A percentile compares a stretch with the other conserved stretches of the same genome.
These are phyloP conservation scores for Clonostachys byssicola DNA, from an alignment of 2,329 filamentous ascomycete species.

Conservation along the genomic window DNA sequence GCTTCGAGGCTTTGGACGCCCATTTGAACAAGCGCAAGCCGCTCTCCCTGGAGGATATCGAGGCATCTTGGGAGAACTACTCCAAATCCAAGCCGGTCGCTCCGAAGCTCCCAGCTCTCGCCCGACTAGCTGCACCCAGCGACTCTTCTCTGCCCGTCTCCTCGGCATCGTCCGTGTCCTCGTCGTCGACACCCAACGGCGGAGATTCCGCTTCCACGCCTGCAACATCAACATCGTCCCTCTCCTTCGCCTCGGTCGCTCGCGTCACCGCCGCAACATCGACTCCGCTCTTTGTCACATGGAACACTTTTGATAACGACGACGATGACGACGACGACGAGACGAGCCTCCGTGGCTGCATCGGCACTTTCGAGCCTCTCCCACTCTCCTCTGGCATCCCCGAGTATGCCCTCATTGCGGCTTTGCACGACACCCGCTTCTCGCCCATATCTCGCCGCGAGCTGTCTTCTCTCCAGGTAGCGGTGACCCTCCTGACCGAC, in stretches of 20 bases:
- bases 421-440: conserved; percentile 61
- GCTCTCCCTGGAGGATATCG: conserved; percentile 63
- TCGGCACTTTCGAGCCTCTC: conserved; percentile 85
- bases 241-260: conserved; percentile 19
- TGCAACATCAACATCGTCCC: conserved; percentile 36
- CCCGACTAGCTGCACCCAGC: conserved; percentile 28
- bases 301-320: conserved; percentile 64
- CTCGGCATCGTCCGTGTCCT: conserved; percentile 28
- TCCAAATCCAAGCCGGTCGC: conserved; percentile 8
- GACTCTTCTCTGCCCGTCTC: conserved; percentile 17
- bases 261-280: conserved; percentile 26
- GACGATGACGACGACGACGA: conserved; percentile 33
- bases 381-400: conserved; percentile 69
- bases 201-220: conserved; percentile 39
- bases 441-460: conserved; percentile 47
- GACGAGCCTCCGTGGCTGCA: conserved; percentile 82
- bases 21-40: conserved; percentile 67
- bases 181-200: conserved; percentile 26
- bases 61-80: conserved; percentile 56
- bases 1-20: conserved; percentile 82
- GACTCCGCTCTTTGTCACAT: conserved; percentile 88
- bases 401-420: conserved; percentile 79
- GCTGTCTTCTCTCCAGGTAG: conserved; percentile 55
- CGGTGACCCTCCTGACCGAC: conserved; percentile 78
- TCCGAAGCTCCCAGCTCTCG: conserved; percentile 28